Conservation (phyloP, 257 asterid species). For the Solanum okadae region DNA sequence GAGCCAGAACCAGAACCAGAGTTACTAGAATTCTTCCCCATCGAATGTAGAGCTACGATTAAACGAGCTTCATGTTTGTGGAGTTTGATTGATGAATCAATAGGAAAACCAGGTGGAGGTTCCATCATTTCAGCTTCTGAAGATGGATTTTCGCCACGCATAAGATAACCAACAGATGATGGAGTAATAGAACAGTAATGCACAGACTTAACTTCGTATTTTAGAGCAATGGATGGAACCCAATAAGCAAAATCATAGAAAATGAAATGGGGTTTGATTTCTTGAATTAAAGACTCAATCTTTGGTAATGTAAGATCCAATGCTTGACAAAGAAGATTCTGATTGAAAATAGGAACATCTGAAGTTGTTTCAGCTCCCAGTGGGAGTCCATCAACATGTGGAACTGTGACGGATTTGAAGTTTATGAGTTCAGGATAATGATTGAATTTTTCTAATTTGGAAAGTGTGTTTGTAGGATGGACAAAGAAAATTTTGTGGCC, state of each 20-base stretch:
- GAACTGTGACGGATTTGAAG: constrained; percentile 26
- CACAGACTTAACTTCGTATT: constrained; percentile 14
- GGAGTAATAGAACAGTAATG: constrained; percentile 28
- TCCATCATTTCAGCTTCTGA: constrained; percentile 10
- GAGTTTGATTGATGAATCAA: constrained; percentile 17
- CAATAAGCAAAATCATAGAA: constrained; percentile 16
- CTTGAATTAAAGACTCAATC: background rate
- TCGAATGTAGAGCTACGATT: background rate
- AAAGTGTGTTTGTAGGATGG: constrained; percentile 26
- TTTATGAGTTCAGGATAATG: constrained; percentile 19
- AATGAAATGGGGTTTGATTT: constrained; percentile 4
- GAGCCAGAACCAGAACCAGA: background rate
- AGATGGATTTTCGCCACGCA: constrained; percentile 3
- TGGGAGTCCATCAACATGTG: constrained; percentile 35
- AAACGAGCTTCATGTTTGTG: constrained; percentile 29
- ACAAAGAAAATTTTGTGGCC: constrained; percentile 37
- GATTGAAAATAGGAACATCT: constrained; percentile 32
- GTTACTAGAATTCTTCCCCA: background rate
- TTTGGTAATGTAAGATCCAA: constrained; percentile 27
- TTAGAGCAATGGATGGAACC: constrained; percentile 13
- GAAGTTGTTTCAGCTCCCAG: constrained; percentile 35
- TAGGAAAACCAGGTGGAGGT: constrained; percentile 31
- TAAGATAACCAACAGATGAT: constrained; percentile 21
- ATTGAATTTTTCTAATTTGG: constrained; percentile 23
- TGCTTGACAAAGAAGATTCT: constrained; percentile 27